Evolutionary conservation across 495 filamentous ascomycete species (phyloP), one percentile per base, ranked within the genome.

Genomic region (Penicillium bovifimosum): DNA sequence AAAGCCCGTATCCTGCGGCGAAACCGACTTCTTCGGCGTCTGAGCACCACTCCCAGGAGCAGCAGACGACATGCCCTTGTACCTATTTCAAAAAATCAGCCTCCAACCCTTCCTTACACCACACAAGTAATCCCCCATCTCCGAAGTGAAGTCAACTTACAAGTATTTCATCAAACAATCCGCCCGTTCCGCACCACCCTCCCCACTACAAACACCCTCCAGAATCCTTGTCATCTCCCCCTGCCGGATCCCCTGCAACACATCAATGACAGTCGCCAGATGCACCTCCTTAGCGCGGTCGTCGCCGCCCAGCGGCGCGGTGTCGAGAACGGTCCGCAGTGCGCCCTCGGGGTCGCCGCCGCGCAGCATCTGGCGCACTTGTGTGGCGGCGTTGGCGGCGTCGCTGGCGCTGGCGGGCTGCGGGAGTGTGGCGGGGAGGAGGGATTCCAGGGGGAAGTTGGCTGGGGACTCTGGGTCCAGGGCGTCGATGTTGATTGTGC

Each of bases 401-500:
- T 88, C 89, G 58, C 79, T 73, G 47, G 87, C 83, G 58, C 79
- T 81, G 41, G 82, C 77, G 54, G 86, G 78, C 48, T 81, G 69
- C 4, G 73, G 72, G 39, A 75, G 64, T 41, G 85, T 79, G n/a
- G 82, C 72, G 11, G 88, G 86, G 56, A 86, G 82, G 47, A 96
- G 82, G 14, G 89, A 84, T 42, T 84, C 77, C 61, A 86, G 80
- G 63, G 91, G 85, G 75, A 96, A 96, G 79, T 95, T 96, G 65
- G 81, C 73, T 40, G 86, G 76, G 51, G 86, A 87, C 71, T 96
- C 91, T n/a, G 90, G 86, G 70, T 91, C 85, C 48, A 92, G 81
- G 57, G 83, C 80, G 71, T 96, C 91, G 73, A 96, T 84, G 76
- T 96, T 89, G 78, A 96, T 92, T 61, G 89, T 95, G 66, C 91